Evolutionary conservation across 768 basidiomycete genomes (phyloP), one percentile per base, ranked within the genome.

Genomic region (Infundibulicybe gibba): DNA sequence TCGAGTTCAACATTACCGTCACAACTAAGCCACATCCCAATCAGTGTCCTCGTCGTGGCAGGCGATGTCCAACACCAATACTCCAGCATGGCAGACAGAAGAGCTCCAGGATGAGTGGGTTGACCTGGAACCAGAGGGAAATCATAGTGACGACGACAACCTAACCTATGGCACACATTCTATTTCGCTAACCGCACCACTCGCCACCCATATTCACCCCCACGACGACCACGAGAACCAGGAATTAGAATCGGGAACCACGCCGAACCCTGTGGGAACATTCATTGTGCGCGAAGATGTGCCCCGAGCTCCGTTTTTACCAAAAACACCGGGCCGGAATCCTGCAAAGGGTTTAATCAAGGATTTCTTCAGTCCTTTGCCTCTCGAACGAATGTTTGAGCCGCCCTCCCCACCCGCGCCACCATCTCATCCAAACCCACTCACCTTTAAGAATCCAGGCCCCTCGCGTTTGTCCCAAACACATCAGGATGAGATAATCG

Each of bases 81-180:
- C 45, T 15, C 90, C 90, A 16, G 89, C 77, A 41, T 92, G 90
- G 90, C 85, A 89, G 62, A 91, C 90, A 1, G 88, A 90, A 45
- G 93, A 94, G 60, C 79, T 97, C 6, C 85, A 82, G 49, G 92
- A 94, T 55, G 93, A 94, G 71, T 97, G 93, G 93, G 72, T 89
- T 49, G 90, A 92, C 35, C 68, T 76, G 35, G 74, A 75, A 15
- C 71, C 72, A 17, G 68, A 68, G 3, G 67, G 69, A 41, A 65
- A 65, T 40, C 60, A 58, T 38, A 65, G 61, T 48, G 62, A 67
- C 51, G 64, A 67, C 42, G 56, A 61, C 51, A 61, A 70, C 55
- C 51, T 69, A 57, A 64, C 69, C 54, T 68, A 75, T 62, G 69
- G 75, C 59, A 75, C 80, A 49, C 70, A 71, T 65, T 25, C 25